phyloP scores from a whole-genome alignment of 495 filamentous ascomycete species.

The Parathielavia hyrcaniae region DNA sequence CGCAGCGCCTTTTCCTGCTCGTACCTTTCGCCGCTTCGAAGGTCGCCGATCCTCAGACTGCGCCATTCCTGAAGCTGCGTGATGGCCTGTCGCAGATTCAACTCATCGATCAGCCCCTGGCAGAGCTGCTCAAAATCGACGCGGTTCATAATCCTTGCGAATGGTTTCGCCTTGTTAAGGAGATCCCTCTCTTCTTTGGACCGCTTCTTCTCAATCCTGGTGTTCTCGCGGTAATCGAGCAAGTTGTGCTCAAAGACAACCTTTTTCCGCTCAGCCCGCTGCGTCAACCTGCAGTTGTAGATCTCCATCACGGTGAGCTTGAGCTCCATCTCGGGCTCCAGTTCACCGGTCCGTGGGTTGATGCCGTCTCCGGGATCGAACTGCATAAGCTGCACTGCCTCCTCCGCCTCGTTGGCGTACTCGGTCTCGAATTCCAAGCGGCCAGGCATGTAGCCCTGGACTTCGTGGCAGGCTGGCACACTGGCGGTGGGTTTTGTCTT shows the following conservation, averaged over 20 bases:
- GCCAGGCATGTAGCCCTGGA: conserved; percentile 97
- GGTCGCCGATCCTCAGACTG: conserved; percentile 68
- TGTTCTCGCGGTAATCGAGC: conserved; percentile 86
- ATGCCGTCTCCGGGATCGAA: conserved; percentile 94
- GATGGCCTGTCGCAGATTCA: conserved; percentile 85
- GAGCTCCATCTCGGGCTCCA: conserved; percentile 90
- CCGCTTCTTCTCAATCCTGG: conserved; percentile 81
- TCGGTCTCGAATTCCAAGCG: conserved; percentile 97
- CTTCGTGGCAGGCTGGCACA: conserved; percentile 92
- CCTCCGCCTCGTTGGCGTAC: conserved; percentile 95
- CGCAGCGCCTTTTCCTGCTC: conserved; percentile 80
- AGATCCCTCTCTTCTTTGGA: conserved; percentile 91
- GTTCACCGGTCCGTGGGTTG: conserved; percentile 70
- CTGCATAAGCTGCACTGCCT: conserved; percentile 95
- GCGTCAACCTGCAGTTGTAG: conserved; percentile 87
- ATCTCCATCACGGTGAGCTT: conserved; percentile 99
- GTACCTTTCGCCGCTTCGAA: conserved; percentile 87
- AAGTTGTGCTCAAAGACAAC: conserved; percentile 92
- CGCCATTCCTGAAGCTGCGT: conserved; percentile 92
- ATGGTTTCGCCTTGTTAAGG: conserved; percentile 86
- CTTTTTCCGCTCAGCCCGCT: conserved; percentile 91
- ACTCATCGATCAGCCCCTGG: conserved; percentile 78
- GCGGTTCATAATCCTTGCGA: conserved; percentile 93
- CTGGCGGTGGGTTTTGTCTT: conserved; percentile 94
- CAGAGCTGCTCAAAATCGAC: conserved; percentile 82